Evolutionary conservation across 352 stramenopile genomes (phyloP).

Genomic region (Globisporangium spiculum): DNA sequence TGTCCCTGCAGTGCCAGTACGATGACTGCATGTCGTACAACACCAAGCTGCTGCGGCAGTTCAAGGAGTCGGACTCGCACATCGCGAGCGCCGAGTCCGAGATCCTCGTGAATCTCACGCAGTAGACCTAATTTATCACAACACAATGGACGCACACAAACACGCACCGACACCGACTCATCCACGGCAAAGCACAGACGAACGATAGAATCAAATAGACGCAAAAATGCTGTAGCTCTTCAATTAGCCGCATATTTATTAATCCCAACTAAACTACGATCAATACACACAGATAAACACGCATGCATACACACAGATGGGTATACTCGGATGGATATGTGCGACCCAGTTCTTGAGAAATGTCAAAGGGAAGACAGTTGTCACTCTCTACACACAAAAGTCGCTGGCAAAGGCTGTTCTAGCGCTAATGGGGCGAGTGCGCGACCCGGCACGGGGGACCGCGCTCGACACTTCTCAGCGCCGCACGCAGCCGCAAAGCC

Average conservation of each 20-base stretch:
- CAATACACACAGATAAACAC: neutral
- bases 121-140: conserved; percentile 12
- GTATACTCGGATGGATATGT: conserved; percentile 27
- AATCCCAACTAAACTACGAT: conserved; percentile 5
- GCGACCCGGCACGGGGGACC: conserved; percentile 23
- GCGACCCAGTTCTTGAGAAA: conserved; percentile 81
- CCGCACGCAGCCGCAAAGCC: conserved; percentile 13
- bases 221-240: neutral
- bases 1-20: conserved; percentile 51
- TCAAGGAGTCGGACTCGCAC: conserved; percentile 45
- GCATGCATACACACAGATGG: neutral
- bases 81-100: conserved; percentile 34
- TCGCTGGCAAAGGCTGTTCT: conserved; percentile 38
- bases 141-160: neutral
- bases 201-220: too few relatives aligned
- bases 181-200: neutral
- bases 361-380: conserved; percentile 43
- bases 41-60: conserved; percentile 80
- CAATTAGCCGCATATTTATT: conserved; percentile 4
- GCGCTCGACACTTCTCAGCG: conserved; percentile 30
- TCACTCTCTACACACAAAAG: conserved; percentile 83
- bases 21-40: conserved; percentile 83
- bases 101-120: conserved; percentile 31
- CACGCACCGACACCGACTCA: neutral
- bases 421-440: conserved; percentile 35